A percentile compares a stretch with the other conserved stretches of the same genome.
Conservation (phyloP, 2,329 filamentous ascomycete species). For the Pyrenophora tritici-repentis region DNA sequence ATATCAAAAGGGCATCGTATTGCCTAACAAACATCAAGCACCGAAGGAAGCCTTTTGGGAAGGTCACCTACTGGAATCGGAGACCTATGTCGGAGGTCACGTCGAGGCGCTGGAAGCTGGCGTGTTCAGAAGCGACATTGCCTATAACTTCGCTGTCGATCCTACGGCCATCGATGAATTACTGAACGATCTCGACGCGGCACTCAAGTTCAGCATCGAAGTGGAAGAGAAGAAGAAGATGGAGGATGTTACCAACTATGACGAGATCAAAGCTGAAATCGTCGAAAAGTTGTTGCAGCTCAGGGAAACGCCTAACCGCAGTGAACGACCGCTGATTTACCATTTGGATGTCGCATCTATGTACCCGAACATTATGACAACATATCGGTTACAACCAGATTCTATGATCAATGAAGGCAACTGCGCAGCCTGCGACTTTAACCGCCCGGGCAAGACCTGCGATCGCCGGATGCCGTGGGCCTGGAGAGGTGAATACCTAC, state of each 20-base stretch:
- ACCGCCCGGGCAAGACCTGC: conserved; percentile 94
- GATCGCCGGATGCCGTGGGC: conserved; percentile 94
- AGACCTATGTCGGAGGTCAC: conserved; percentile 97
- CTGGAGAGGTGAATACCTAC: conserved; percentile 96
- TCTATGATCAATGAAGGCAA: conserved; percentile 98
- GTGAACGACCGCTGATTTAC: conserved; percentile 89
- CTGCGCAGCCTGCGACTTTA: conserved; percentile 98
- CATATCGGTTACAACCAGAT: conserved; percentile 93
- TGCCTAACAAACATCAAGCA: conserved; percentile 94
- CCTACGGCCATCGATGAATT: conserved; percentile 87
- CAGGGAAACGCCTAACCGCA: conserved; percentile 81
- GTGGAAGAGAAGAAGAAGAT: conserved; percentile 60
- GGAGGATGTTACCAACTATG: conserved; percentile 58
- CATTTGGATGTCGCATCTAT: conserved; percentile 98
- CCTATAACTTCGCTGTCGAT: conserved; percentile 92
- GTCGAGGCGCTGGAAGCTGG: conserved; percentile 99
- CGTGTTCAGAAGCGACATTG: conserved; percentile 94
- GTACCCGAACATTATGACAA: conserved; percentile 99
- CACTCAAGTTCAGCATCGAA: conserved; percentile 76
- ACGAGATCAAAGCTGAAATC: conserved; percentile 79
- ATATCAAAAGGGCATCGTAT: conserved; percentile 85
- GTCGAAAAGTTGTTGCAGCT: conserved; percentile 70
- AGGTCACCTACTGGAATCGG: conserved; percentile 91
- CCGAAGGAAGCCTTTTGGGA: conserved; percentile 95
- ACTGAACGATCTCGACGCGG: conserved; percentile 81